Evolutionary conservation across 495 filamentous ascomycete genomes (phyloP), one percentile per base, ranked within the genome.

Genomic region (Pseudevernia furfuracea): DNA sequence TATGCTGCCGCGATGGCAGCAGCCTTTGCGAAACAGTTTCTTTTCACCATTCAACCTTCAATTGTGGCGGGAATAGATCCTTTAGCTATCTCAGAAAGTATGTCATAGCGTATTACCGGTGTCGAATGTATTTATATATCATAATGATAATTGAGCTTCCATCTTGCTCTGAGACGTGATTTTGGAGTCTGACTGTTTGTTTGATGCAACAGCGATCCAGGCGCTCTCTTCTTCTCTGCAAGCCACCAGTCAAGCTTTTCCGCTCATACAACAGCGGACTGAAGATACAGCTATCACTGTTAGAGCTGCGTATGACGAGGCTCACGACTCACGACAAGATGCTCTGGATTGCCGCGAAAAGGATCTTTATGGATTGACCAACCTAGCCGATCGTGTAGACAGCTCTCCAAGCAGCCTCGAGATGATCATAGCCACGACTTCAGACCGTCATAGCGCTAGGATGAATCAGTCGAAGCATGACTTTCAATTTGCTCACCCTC

Each of bases 1-100:
- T 78, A 77, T 69, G 75, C 74, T 14, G 75, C 75, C 12, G 67
- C 69, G 12, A 70, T 65, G 15, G 76, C 75, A 61, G 76, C 77
- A 28, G 73, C 72, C 34, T 75, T 73, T 68, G 70, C 71, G n/a
- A 69, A n/a, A n/a, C n/a, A n/a, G n/a, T n/a, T n/a, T n/a, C n/a
- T n/a, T n/a, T n/a, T n/a, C n/a, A n/a, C n/a, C n/a, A n/a, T n/a
- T n/a, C n/a, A n/a, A n/a, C n/a, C n/a, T n/a, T n/a, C n/a, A n/a
- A n/a, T n/a, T n/a, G n/a, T n/a, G n/a, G n/a, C n/a, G n/a, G n/a
- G n/a, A n/a, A n/a, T n/a, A n/a, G n/a, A n/a, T n/a, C n/a, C n/a
- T n/a, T n/a, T n/a, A n/a, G n/a, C n/a, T n/a, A n/a, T n/a, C n/a
- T n/a, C n/a, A n/a, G n/a, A n/a, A n/a, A n/a, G n/a, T n/a, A n/a